Conservation (phyloP, 805 yeast genomes). For the Saccharomyces eubayanus region DNA sequence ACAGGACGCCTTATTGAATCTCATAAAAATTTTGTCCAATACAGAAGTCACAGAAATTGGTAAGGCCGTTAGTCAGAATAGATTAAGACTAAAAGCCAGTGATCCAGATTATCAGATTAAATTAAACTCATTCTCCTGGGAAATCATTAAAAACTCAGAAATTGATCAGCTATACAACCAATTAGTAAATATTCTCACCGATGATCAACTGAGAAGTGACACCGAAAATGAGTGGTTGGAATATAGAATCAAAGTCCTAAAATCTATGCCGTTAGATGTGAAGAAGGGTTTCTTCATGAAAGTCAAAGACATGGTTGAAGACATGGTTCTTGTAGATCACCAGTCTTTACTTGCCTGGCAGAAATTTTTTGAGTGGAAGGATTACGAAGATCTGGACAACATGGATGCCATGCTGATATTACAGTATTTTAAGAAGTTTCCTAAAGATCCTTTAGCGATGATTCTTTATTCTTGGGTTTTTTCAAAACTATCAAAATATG, state of each 20-base stretch:
- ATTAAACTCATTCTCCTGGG: slow-evolving; percentile 37
- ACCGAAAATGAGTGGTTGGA: slow-evolving; percentile 54
- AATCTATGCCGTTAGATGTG: slow-evolving; percentile 39
- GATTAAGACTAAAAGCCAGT: slow-evolving; percentile 40
- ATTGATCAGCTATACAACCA: slow-evolving; percentile 47
- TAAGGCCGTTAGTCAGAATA: slow-evolving; percentile 37
- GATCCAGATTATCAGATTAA: slow-evolving; percentile 36
- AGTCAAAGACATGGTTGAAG: slow-evolving; percentile 52
- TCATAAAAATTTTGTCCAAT: slow-evolving; percentile 34
- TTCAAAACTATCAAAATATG: slow-evolving; percentile 64
- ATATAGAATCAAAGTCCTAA: slow-evolving; percentile 47
- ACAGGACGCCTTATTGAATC: slow-evolving; percentile 37
- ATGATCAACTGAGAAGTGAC: slow-evolving; percentile 50
- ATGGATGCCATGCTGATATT: slow-evolving; percentile 41
- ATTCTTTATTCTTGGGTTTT: slow-evolving; percentile 53
- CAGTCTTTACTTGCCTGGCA: slow-evolving; percentile 63
- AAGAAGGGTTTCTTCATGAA: slow-evolving; percentile 36
- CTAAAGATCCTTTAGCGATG: slow-evolving; percentile 51
- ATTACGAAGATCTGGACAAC: slow-evolving; percentile 41
- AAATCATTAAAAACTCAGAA: slow-evolving; percentile 41
- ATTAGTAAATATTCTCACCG: slow-evolving; percentile 50
- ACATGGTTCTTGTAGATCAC: slow-evolving; percentile 62
- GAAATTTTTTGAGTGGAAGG: slow-evolving; percentile 65
- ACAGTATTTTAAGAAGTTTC: slow-evolving; percentile 50
- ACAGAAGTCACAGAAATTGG: slow-evolving; percentile 38